phyloP scores from a whole-genome alignment of 108 stramenopile genomes.

The Epipyxis sp. region DNA sequence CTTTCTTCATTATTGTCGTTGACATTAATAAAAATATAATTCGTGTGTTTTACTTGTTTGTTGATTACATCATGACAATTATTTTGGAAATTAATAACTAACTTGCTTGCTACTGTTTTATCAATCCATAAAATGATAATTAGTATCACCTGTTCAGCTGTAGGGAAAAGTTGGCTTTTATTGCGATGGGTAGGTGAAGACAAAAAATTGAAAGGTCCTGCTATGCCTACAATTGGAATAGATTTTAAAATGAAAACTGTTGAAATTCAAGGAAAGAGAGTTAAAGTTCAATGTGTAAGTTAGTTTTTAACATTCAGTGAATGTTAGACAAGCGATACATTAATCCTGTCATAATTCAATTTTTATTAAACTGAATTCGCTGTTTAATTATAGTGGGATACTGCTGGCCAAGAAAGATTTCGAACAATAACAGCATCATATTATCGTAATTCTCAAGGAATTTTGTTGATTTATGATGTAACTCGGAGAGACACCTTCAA shows the following conservation, averaged over 20 bases:
- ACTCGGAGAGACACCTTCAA: constrained; percentile 95
- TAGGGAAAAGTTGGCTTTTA: constrained; percentile 56
- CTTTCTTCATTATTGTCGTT: not conserved
- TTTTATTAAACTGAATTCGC: not conserved
- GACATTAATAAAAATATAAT: too few relatives aligned
- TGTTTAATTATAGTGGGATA: constrained; percentile 71
- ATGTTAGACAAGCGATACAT: constrained; percentile 51
- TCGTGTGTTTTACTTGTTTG: too few relatives aligned
- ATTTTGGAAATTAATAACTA: not conserved
- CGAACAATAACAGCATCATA: constrained; percentile 65
- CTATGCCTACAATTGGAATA: constrained; percentile 38
- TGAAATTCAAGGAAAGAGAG: constrained; percentile 28
- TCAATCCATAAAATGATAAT: too few relatives aligned
- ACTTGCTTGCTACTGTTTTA: not conserved
- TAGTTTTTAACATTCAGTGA: constrained; percentile 51
- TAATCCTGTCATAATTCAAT: not conserved
- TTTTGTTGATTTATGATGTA: constrained; percentile 96
- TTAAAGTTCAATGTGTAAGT: constrained; percentile 56
- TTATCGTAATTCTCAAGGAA: constrained; percentile 77
- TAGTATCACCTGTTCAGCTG: too few relatives aligned
- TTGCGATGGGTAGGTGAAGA: constrained; percentile 42
- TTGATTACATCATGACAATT: not conserved
- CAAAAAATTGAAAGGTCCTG: constrained; percentile 47
- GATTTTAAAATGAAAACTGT: constrained; percentile 39
- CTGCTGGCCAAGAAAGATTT: constrained; percentile 88